phyloP scores from a whole-genome alignment of 495 filamentous ascomycete species.

The Tirmania nivea region DNA sequence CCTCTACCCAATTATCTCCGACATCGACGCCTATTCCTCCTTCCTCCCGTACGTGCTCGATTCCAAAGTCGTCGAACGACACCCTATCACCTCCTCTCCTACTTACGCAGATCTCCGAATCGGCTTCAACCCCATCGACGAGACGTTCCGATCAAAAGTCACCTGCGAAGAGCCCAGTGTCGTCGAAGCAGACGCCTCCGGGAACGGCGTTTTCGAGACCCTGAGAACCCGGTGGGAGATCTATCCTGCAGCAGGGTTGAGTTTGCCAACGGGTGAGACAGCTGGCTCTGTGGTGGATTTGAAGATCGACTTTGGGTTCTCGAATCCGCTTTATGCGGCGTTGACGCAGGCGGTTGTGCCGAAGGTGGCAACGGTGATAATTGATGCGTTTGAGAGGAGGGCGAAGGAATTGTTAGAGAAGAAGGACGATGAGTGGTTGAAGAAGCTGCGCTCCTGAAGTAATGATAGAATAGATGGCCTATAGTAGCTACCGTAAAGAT shows the following conservation, averaged over 20 bases:
- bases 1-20: constrained; percentile 65
- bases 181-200: constrained; percentile 39
- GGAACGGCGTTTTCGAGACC: constrained; percentile 44
- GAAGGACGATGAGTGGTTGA: background rate
- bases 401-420: constrained; percentile 36
- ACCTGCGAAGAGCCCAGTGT: constrained; percentile 37
- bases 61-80: constrained; percentile 41
- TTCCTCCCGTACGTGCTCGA: constrained; percentile 74
- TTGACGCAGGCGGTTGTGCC: constrained; percentile 61
- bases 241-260: constrained; percentile 24
- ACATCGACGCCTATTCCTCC: constrained; percentile 53
- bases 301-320: constrained; percentile 57
- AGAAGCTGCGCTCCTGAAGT: no score
- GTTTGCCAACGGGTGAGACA: constrained; percentile 14
- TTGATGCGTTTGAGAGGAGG: constrained; percentile 77
- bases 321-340: constrained; percentile 60
- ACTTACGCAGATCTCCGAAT: constrained; percentile 56
- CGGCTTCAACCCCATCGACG: constrained; percentile 62
- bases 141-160: constrained; percentile 55
- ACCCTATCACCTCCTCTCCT: constrained; percentile 28
- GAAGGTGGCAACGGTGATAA: constrained; percentile 67
- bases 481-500: no score
- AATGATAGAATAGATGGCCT: no score
- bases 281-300: constrained; percentile 48
- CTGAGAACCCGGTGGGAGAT: constrained; percentile 61